Evolutionary conservation across 441 rosid species (phyloP).

Genomic region (Pelargonium hybrid): DNA sequence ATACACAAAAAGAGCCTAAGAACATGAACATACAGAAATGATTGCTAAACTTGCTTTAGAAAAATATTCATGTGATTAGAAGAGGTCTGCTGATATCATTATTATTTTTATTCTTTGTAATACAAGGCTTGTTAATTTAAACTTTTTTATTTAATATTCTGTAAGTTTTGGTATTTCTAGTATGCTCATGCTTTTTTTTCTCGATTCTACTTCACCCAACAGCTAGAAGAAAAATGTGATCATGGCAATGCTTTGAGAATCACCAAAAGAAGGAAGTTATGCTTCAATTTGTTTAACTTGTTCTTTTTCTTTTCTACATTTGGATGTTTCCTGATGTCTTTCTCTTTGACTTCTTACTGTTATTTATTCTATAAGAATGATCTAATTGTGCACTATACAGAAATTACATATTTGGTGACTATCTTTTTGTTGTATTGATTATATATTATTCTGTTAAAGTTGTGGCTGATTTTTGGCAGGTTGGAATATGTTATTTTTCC

Average conservation of each 20-base stretch:
- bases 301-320: background rate
- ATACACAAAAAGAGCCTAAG: no score
- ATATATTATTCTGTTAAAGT: background rate
- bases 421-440: background rate
- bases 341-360: background rate
- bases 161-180: no score
- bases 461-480: conserved; percentile 42
- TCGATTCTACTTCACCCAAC: background rate
- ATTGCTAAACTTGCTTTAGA: no score
- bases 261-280: background rate
- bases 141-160: no score
- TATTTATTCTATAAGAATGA: background rate
- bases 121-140: no score
- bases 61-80: no score
- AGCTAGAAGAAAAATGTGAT: background rate
- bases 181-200: background rate
- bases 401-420: background rate
- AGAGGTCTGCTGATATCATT: no score
- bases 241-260: background rate
- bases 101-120: no score
- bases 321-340: background rate
- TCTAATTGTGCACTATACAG: background rate
- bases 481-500: conserved; percentile 80
- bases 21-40: no score
- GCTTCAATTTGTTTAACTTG: background rate